Evolutionary conservation across 257 asterid genomes (phyloP).

Genomic region (Forsythia viridissima): DNA sequence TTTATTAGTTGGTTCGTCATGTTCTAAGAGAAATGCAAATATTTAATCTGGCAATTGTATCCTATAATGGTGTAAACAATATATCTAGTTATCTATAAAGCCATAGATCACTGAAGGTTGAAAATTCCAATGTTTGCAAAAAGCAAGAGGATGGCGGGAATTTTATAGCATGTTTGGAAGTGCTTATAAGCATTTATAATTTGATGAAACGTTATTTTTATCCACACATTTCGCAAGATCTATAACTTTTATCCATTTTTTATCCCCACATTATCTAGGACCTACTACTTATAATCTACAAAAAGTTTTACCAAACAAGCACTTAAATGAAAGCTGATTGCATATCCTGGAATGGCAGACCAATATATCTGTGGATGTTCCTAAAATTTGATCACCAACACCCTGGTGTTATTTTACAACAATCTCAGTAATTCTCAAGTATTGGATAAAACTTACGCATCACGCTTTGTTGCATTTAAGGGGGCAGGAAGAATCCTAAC

Average conservation of each 20-base stretch:
- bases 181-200: too few relatives aligned
- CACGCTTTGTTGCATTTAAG: background rate
- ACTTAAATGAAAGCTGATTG: conserved; percentile 5
- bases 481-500: conserved; percentile 2
- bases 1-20: background rate
- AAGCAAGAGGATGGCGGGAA: background rate
- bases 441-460: background rate
- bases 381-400: background rate
- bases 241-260: too few relatives aligned
- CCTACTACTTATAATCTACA: too few relatives aligned
- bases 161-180: background rate
- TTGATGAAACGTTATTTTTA: too few relatives aligned
- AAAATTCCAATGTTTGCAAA: background rate
- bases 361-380: background rate
- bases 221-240: too few relatives aligned
- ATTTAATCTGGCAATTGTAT: conserved; percentile 7
- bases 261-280: too few relatives aligned
- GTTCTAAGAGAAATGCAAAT: background rate
- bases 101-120: conserved; percentile 15
- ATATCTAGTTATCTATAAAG: background rate
- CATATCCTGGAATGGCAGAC: conserved; percentile 3
- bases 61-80: background rate
- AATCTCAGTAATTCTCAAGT: background rate
- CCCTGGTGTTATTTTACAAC: background rate
- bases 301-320: too few relatives aligned